Conservation (phyloP, 768 basidiomycete genomes). For the Ephemerocybe angulata region DNA sequence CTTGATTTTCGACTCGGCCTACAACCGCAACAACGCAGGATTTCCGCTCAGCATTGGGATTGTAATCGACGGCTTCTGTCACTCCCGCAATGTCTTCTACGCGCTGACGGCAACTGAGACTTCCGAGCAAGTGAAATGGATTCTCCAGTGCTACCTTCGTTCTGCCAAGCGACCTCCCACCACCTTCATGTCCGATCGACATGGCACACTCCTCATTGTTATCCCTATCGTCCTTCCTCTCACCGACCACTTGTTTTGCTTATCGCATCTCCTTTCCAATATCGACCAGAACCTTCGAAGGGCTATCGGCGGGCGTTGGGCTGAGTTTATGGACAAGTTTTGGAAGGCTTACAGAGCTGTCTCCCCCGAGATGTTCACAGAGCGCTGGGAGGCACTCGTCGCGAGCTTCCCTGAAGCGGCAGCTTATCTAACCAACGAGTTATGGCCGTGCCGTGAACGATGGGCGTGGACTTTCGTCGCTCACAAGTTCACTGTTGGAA, state of each 20-base stretch:
- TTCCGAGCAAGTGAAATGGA: conserved; percentile 17
- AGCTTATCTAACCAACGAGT: conserved; percentile 24
- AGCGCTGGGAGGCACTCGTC: conserved; percentile 10
- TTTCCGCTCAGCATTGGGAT: conserved; percentile 30
- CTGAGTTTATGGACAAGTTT: conserved; percentile 22
- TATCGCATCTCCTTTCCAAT: conserved; percentile 29
- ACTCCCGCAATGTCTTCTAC: conserved; percentile 26
- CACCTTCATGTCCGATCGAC: conserved; percentile 18
- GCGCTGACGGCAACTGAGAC: conserved; percentile 21
- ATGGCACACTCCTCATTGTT: conserved; percentile 18
- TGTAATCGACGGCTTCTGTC: conserved; percentile 23
- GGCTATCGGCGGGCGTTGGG: conserved; percentile 17
- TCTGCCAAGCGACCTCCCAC: not conserved
- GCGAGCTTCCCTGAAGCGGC: not conserved
- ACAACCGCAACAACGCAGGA: conserved; percentile 23
- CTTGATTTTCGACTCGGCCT: conserved; percentile 29
- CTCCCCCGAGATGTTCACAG: conserved; percentile 29
- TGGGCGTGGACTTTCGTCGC: conserved; percentile 34
- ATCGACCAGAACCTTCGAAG: conserved; percentile 19
- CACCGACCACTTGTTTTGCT: conserved; percentile 24
- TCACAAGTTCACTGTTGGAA: conserved; percentile 26
- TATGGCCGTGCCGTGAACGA: conserved; percentile 26
- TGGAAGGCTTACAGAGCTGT: conserved; percentile 27
- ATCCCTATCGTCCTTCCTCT: conserved; percentile 16
- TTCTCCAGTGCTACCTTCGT: conserved; percentile 20